A percentile compares a stretch with the other conserved stretches of the same genome.
Conservation (phyloP, 768 basidiomycete species). For the Collybiopsis confluens region DNA sequence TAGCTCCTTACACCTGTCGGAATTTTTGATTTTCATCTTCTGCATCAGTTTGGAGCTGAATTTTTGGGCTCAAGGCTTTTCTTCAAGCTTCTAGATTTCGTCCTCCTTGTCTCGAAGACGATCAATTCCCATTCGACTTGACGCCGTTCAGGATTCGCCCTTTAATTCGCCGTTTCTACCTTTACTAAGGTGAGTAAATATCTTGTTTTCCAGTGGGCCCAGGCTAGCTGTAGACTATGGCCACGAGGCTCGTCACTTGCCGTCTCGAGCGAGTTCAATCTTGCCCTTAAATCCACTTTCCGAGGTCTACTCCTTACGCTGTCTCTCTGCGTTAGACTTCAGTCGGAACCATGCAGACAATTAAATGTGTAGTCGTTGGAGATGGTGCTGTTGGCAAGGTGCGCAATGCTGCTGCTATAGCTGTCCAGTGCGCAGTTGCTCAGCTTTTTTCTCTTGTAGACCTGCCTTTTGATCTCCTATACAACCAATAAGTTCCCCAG, state of each 20-base stretch:
- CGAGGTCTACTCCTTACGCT: background rate
- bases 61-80: too few relatives aligned
- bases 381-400: constrained; percentile 99
- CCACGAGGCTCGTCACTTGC: constrained; percentile 11
- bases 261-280: constrained; percentile 4
- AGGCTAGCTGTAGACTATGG: background rate
- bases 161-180: background rate
- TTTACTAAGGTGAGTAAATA: background rate
- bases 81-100: constrained; percentile 8
- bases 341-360: constrained; percentile 74
- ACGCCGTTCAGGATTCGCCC: background rate
- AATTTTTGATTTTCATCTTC: constrained; percentile 1
- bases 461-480: constrained; percentile 94
- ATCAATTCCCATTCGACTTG: constrained; percentile 13
- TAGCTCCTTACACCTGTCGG: constrained; percentile 12
- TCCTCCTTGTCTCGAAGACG: constrained; percentile 9
- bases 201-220: background rate
- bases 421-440: background rate
- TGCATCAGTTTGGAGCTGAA: background rate
- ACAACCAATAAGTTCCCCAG: constrained; percentile 98
- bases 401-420: constrained; percentile 24
- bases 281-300: constrained; percentile 1
- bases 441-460: constrained; percentile 45
- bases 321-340: constrained; percentile 11
- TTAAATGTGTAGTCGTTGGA: constrained; percentile 96